phyloP scores from a whole-genome alignment of 805 yeast species.

The Spathaspora hagerdaliae region DNA sequence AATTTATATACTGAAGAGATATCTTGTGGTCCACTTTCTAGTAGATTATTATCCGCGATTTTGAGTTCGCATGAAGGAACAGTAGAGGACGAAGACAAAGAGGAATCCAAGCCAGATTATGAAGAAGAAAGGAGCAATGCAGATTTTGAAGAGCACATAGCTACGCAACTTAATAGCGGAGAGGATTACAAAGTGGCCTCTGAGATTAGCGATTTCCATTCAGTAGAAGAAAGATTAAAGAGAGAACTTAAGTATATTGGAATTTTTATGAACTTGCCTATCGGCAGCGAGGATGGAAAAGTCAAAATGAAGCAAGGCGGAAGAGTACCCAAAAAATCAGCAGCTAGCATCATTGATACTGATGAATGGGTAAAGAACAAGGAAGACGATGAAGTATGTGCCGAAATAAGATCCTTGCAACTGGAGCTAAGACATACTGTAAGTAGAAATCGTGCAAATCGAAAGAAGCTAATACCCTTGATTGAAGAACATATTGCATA shows the following conservation, averaged over 20 bases:
- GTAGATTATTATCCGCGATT: conserved; percentile 78
- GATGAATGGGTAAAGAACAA: conserved; percentile 73
- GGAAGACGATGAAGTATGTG: conserved; percentile 92
- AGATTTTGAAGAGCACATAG: conserved; percentile 26
- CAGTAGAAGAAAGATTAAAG: conserved; percentile 83
- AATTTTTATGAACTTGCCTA: conserved; percentile 62
- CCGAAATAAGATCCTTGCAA: conserved; percentile 75
- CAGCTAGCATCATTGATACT: conserved; percentile 40
- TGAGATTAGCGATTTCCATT: conserved; percentile 61
- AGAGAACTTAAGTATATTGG: conserved; percentile 90
- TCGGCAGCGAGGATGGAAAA: conserved; percentile 30
- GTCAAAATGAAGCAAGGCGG: conserved; percentile 21
- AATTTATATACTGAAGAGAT: conserved; percentile 66
- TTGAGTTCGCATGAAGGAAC: conserved; percentile 42
- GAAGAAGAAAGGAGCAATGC: conserved; percentile 11
- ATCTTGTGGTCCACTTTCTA: conserved; percentile 88
- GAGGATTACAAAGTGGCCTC: conserved; percentile 40
- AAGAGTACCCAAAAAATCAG: conserved; percentile 15
- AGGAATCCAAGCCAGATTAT: conserved; percentile 15
- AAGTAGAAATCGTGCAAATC: conserved; percentile 61
- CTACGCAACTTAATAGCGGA: conserved; percentile 29
- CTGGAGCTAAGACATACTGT: conserved; percentile 58
- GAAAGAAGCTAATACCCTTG: conserved; percentile 60
- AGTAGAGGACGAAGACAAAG: conserved; percentile 22
- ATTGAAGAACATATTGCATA: conserved; percentile 89